Evolutionary conservation across 352 stramenopile genomes (phyloP).

Genomic region (Pythium plurisporium): DNA sequence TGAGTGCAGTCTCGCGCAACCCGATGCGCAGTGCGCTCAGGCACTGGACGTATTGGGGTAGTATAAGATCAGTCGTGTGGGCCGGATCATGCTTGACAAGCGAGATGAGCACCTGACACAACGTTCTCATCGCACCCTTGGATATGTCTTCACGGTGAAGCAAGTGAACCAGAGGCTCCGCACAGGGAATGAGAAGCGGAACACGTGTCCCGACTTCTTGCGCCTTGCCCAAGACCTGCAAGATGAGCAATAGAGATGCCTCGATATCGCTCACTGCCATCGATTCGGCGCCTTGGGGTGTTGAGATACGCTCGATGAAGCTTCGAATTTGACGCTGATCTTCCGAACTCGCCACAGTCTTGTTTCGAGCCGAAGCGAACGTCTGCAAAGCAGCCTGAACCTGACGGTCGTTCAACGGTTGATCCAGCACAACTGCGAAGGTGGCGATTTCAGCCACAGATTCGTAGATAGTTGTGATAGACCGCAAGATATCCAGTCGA

Average conservation of each 20-base stretch:
- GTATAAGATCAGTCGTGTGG: constrained; percentile 30
- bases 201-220: constrained; percentile 34
- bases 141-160: constrained; percentile 39
- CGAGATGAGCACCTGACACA: constrained; percentile 66
- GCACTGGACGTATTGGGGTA: constrained; percentile 48
- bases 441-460: constrained; percentile 36
- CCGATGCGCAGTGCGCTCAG: constrained; percentile 38
- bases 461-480: constrained; percentile 48
- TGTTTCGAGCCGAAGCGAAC: constrained; percentile 34
- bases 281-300: background rate
- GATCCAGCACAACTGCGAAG: constrained; percentile 38
- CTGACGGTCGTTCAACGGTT: constrained; percentile 26
- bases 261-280: constrained; percentile 19
- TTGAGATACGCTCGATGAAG: constrained; percentile 26
- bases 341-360: constrained; percentile 33
- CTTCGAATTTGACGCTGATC: constrained; percentile 54
- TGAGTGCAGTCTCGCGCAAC: constrained; percentile 59
- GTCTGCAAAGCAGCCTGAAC: constrained; percentile 26
- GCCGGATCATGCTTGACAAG: constrained; percentile 50
- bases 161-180: constrained; percentile 35
- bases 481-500: constrained; percentile 33
- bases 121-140: constrained; percentile 48
- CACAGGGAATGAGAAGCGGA: constrained; percentile 39
- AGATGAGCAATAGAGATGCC: constrained; percentile 32
- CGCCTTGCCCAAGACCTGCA: constrained; percentile 39